Percentiles rank a stretch among this genome's conserved stretches.
phyloP scores from a whole-genome alignment of 768 basidiomycete species.

The Suillus hirtellus region DNA sequence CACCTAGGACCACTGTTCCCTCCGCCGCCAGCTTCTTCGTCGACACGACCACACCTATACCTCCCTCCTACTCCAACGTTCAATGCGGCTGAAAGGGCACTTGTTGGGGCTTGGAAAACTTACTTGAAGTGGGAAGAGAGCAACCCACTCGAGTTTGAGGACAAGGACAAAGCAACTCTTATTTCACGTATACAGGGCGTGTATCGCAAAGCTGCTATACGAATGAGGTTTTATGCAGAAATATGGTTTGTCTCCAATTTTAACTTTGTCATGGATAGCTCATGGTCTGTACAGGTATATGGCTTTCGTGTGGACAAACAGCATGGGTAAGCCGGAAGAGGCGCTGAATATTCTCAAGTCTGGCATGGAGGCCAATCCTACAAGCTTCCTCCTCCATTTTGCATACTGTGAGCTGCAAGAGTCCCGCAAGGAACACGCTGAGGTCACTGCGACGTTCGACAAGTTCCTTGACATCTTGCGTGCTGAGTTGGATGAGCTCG shows the following conservation, averaged over 20 bases:
- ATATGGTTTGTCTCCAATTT: conserved; percentile 64
- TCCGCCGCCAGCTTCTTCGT: conserved; percentile 43
- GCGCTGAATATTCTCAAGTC: conserved; percentile 76
- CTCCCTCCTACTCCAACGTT: conserved; percentile 76
- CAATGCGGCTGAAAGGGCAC: conserved; percentile 65
- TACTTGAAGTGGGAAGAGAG: conserved; percentile 96
- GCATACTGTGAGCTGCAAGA: conserved; percentile 79
- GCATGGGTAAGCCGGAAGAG: conserved; percentile 77
- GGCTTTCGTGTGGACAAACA: conserved; percentile 82
- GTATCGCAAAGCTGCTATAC: conserved; percentile 85
- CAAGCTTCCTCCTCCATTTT: conserved; percentile 89
- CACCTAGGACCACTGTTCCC: conserved; percentile 64
- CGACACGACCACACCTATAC: conserved; percentile 46
- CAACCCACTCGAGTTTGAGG: conserved; percentile 92
- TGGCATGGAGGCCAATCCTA: conserved; percentile 86
- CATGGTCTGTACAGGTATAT: conserved; percentile 65
- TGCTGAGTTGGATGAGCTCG: conserved; percentile 60
- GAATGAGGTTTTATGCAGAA: conserved; percentile 94
- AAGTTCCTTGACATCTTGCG: conserved; percentile 69
- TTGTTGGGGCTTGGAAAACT: conserved; percentile 85
- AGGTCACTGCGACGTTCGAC: conserved; percentile 72
- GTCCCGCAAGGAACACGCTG: conserved; percentile 58
- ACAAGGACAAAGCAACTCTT: conserved; percentile 69
- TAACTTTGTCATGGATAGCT: conserved; percentile 9
- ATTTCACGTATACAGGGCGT: conserved; percentile 75